Base-by-base conservation (phyloP, 2,329 filamentous ascomycete species). In the Epicoccum sorghinum region DNA sequence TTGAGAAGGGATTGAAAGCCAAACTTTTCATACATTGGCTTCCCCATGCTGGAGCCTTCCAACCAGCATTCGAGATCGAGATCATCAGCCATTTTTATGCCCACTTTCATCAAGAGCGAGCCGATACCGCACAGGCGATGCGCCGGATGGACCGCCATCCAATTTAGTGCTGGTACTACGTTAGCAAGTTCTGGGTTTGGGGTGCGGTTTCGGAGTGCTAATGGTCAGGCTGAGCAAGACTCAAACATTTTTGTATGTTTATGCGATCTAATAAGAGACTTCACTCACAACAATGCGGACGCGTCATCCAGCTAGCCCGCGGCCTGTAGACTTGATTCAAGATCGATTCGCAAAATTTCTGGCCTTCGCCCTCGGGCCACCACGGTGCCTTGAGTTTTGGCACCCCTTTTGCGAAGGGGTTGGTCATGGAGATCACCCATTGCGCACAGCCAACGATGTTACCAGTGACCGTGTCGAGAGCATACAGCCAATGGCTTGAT, bases 51-150 rank as follows among this genome's bases (percentile, higher is more conserved):
- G 14, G 70, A 72, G 2, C 73, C 69, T 52, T 77, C 75, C 58
- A 77, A 64, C 71, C 71, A 77, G 36, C 71, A 69, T 38, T 75
- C 71, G 22, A 76, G 55, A 35, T 70, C 59, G 14, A 71, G 54
- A 14, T 62, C 52, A 47, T 77, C 74, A 4, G 75, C 73, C 18
- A 65, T 65, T 10, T 59, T 55, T 24, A 71, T 64, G 3, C 74
- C 73, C 43, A 63, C 64, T 23, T 67, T 57, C 69, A 77, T 71
- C 18, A 77, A 63, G 33, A 71, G 62, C 24, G 67, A 68, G 30
- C 70, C 75, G 51, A 75, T 64, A 36, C 75, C 75, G 47, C 64
- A 67, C 7, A 68, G 65, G 35, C 75, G 73, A 58, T 76, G 64
- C 12, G 64, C 44, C 7, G 73, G 72, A 47, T 66, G 52, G n/a